Evolutionary conservation across 1,284 basidiomycete species (phyloP).

Genomic region (Microbotryum silenes-acaulis): DNA sequence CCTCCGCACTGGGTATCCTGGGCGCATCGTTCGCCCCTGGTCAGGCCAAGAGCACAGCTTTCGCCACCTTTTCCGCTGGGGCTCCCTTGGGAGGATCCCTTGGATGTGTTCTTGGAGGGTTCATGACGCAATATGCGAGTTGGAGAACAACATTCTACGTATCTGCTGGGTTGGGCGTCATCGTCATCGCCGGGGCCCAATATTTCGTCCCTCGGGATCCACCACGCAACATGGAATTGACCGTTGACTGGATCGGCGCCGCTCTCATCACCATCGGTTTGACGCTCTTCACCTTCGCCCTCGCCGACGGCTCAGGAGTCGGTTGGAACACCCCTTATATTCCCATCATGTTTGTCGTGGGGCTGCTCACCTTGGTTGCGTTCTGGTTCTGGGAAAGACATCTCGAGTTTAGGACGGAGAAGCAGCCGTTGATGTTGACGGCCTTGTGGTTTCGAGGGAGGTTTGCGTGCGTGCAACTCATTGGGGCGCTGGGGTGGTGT

Average conservation of each 20-base stretch:
- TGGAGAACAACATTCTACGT: constrained; percentile 62
- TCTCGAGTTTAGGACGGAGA: constrained; percentile 43
- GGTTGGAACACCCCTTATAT: constrained; percentile 39
- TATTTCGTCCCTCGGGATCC: constrained; percentile 51
- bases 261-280: constrained; percentile 64
- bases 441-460: constrained; percentile 61
- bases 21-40: constrained; percentile 38
- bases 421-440: constrained; percentile 61
- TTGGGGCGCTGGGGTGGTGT: constrained; percentile 63
- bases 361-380: constrained; percentile 51
- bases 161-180: constrained; percentile 49
- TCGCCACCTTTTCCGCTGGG: constrained; percentile 48
- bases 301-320: constrained; percentile 52
- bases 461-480: constrained; percentile 57
- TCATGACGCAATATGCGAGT: constrained; percentile 57
- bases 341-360: constrained; percentile 53
- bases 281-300: constrained; percentile 67
- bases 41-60: constrained; percentile 37
- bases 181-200: constrained; percentile 50
- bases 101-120: constrained; percentile 59
- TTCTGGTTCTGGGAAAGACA: constrained; percentile 65
- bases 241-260: constrained; percentile 62
- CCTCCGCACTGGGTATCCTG: constrained; percentile 36
- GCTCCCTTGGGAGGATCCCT: constrained; percentile 68
- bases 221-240: constrained; percentile 44